Evolutionary conservation across 768 basidiomycete species (phyloP).

Genomic region (Russula dissimulans): DNA sequence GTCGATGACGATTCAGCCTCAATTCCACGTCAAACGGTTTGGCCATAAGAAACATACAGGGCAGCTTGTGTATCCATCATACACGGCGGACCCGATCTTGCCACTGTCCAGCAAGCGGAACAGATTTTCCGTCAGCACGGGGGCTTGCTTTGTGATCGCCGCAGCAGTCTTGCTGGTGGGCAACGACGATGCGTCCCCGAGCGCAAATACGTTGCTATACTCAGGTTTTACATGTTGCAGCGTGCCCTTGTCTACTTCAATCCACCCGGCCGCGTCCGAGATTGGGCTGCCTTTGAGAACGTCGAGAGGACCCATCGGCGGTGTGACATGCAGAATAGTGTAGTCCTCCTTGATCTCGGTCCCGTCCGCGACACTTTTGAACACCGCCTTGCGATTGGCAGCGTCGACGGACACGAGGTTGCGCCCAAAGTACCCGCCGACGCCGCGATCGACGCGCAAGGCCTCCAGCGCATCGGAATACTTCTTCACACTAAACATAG

Average conservation of each 20-base stretch:
- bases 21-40: neutral
- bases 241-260: constrained; percentile 73
- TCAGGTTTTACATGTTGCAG: constrained; percentile 77
- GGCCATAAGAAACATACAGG: constrained; percentile 43
- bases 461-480: constrained; percentile 82
- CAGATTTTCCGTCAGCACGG: constrained; percentile 85
- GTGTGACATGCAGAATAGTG: constrained; percentile 75
- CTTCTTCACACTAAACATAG: constrained; percentile 96
- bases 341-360: constrained; percentile 65
- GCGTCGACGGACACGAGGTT: constrained; percentile 72
- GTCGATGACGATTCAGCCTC: neutral
- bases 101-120: constrained; percentile 69
- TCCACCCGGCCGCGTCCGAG: constrained; percentile 81
- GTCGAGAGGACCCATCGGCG: constrained; percentile 87
- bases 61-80: constrained; percentile 87
- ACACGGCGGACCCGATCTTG: constrained; percentile 54
- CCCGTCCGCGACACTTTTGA: constrained; percentile 63
- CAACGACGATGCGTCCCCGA: constrained; percentile 88
- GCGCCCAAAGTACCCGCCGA: constrained; percentile 75
- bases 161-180: constrained; percentile 97
- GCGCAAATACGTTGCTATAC: constrained; percentile 72
- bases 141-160: constrained; percentile 85
- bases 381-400: constrained; percentile 68
- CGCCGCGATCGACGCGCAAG: constrained; percentile 67
- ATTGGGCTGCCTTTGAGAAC: constrained; percentile 71